These are phyloP conservation scores for Beauveria rudraprayagi DNA, from an alignment of 2,329 filamentous ascomycete genomes.

Conservation along the genomic window DNA sequence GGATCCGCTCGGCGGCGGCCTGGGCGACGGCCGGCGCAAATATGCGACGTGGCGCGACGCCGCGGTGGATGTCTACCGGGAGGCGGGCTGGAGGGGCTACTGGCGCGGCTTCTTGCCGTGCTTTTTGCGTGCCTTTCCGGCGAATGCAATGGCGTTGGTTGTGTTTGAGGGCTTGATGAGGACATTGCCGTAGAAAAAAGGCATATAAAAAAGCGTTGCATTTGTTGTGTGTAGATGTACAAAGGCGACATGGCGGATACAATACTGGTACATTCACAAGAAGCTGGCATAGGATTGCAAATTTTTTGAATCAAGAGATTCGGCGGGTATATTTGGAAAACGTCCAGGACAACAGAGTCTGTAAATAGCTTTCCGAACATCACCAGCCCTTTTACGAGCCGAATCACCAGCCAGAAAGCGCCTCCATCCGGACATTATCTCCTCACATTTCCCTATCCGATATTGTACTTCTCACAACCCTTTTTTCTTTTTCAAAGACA, in stretches of 20 bases:
- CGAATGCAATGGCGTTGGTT: slow-evolving; percentile 87
- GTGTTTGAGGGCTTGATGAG: slow-evolving; percentile 92
- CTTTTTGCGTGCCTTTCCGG: slow-evolving; percentile 87
- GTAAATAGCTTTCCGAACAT: background rate
- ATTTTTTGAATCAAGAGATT: slow-evolving; percentile 8
- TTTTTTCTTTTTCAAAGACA: background rate
- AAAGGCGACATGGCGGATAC: background rate
- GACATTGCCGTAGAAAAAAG: slow-evolving; percentile 35
- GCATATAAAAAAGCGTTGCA: background rate
- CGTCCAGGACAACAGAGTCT: background rate
- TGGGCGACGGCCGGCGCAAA: slow-evolving; percentile 58
- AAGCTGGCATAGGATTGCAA: background rate
- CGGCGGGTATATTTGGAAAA: slow-evolving; percentile 4
- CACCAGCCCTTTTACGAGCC: slow-evolving; percentile 7
- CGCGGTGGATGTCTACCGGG: slow-evolving; percentile 65
- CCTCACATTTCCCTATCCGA: background rate
- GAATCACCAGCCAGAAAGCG: background rate
- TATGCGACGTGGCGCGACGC: slow-evolving; percentile 77
- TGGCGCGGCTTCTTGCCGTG: slow-evolving; percentile 93
- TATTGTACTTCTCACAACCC: background rate
- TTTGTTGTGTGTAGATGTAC: background rate
- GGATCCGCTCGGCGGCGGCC: slow-evolving; percentile 66
- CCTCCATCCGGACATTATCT: slow-evolving; percentile 2
- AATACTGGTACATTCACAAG: background rate
- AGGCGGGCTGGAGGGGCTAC: slow-evolving; percentile 71